Base-by-base conservation (phyloP, 2,329 filamentous ascomycete genomes). In the Pezicula radicicola region DNA sequence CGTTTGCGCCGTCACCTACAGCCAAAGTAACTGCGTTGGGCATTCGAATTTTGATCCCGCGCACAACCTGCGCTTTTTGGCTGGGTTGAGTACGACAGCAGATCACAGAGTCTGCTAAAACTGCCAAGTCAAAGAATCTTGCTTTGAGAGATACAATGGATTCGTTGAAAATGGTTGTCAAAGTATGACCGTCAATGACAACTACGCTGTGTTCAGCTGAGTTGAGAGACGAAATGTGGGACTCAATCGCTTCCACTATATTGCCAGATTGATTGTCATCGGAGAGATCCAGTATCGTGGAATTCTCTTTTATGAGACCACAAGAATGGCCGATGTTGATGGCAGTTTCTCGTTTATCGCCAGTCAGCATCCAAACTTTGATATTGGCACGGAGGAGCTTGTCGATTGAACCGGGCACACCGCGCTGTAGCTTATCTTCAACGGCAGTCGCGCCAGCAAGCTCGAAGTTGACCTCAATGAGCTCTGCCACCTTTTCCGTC, bases 301-400 rank as follows among this genome's bases (percentile, higher is more conserved):
- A 19, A 19, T 19, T 19, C 19, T 19, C 19, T 3, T 19, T 19
- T 19, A 19, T 19, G 19, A 19, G 19, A 19, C 19, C 19, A 19
- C 19, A 19, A 19, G 19, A 19, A 19, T 96, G 88, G 0, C 89
- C 91, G 58, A 96, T 93, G 63, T 95, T 95, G 71, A 96, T 93
- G 41, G 91, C 91, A 0, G 91, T 96, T 72, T 96, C 91, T 42
- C 91, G 82, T 70, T 95, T 96, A 68, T 97, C 92, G 27, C 92
- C 92, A 2, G 92, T 97, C 43, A 97, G 76, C 92, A 97, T 96
- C 92, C 92, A 97, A 58, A 97, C 83, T 68, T 94, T 95, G 73
- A 97, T 94, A 55, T 91, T 91, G 1, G 91, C 92, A 18, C 91
- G 81, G 37, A 90, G 81, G 15, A 97, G 76, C 70, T 93, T 94